Evolutionary conservation across 2,329 filamentous ascomycete species (phyloP).

Genomic region (Pseudocercospora vitis): DNA sequence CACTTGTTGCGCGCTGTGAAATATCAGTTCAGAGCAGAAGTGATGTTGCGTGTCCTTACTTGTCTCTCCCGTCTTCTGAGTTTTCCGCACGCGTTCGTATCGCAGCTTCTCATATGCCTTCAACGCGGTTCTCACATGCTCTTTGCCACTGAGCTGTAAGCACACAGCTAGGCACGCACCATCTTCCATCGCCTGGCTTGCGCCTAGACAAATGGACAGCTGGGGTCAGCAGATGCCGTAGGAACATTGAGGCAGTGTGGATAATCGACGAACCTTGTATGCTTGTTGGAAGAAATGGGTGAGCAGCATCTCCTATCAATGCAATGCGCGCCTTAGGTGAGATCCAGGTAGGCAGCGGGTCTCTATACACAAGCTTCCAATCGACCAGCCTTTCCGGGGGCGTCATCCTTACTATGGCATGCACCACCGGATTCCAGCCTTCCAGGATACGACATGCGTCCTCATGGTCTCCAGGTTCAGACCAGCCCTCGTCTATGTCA

Average conservation of each 20-base stretch:
- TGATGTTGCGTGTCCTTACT: neutral
- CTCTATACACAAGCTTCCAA: slow-evolving; percentile 59
- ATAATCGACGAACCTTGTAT: slow-evolving; percentile 55
- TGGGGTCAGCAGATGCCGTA: no score
- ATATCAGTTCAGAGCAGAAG: neutral
- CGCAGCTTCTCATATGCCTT: slow-evolving; percentile 30
- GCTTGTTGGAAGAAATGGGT: slow-evolving; percentile 56
- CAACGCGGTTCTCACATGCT: slow-evolving; percentile 36
- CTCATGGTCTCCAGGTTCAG: slow-evolving; percentile 43
- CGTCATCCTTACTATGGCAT: slow-evolving; percentile 48
- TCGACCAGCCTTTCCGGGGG: slow-evolving; percentile 43
- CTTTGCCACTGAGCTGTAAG: slow-evolving; percentile 46
- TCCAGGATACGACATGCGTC: slow-evolving; percentile 48
- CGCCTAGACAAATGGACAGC: no score
- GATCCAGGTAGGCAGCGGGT: slow-evolving; percentile 57
- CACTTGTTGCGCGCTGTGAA: slow-evolving; percentile 40
- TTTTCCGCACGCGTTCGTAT: slow-evolving; percentile 28
- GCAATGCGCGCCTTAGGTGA: slow-evolving; percentile 52
- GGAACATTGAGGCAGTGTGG: no score
- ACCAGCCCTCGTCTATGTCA: slow-evolving; percentile 52
- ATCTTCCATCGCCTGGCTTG: slow-evolving; percentile 54
- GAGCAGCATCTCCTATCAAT: slow-evolving; percentile 56
- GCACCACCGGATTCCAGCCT: slow-evolving; percentile 49
- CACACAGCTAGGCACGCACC: slow-evolving; percentile 49
- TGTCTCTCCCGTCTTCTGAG: slow-evolving; percentile 28